These are phyloP conservation scores for Piper longum DNA, from an alignment of 164 flowering plant species.

Conservation along the genomic window DNA sequence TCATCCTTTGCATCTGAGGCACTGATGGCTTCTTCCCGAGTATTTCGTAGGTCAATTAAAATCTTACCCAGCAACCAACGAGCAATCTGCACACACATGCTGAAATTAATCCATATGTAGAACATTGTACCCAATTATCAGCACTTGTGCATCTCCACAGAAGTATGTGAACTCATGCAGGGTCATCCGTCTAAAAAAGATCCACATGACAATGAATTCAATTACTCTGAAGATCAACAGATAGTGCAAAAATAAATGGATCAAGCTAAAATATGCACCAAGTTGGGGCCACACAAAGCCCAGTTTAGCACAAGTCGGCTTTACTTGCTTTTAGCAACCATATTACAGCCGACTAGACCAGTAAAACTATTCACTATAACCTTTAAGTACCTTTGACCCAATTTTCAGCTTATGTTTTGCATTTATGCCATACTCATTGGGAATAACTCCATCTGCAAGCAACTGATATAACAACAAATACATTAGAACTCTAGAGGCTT, in stretches of 20 bases:
- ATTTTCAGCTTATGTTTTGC: constrained; percentile 84
- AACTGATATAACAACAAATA: constrained; percentile 26
- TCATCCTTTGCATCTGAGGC: constrained; percentile 74
- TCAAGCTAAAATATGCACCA: no score
- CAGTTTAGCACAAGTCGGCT: no score
- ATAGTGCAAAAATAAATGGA: not conserved
- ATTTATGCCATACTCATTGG: constrained; percentile 96
- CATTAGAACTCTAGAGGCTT: no score
- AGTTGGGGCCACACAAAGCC: no score
- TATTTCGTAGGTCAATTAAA: constrained; percentile 86
- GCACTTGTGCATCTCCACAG: not conserved
- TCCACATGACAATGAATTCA: no score
- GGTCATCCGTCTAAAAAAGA: no score
- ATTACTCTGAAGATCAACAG: not conserved
- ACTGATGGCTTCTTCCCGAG: constrained; percentile 86
- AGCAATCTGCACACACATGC: constrained; percentile 51
- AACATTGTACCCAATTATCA: not conserved
- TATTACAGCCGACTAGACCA: no score
- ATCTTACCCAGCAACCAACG: constrained; percentile 94
- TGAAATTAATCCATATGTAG: not conserved
- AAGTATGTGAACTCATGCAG: no score
- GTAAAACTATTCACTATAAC: constrained; percentile 23
- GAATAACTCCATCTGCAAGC: constrained; percentile 98
- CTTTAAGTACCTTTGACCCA: constrained; percentile 74
- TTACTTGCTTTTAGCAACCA: no score